Evolutionary conservation across 164 flowering plant genomes (phyloP).

Genomic region (Saururus chinensis): DNA sequence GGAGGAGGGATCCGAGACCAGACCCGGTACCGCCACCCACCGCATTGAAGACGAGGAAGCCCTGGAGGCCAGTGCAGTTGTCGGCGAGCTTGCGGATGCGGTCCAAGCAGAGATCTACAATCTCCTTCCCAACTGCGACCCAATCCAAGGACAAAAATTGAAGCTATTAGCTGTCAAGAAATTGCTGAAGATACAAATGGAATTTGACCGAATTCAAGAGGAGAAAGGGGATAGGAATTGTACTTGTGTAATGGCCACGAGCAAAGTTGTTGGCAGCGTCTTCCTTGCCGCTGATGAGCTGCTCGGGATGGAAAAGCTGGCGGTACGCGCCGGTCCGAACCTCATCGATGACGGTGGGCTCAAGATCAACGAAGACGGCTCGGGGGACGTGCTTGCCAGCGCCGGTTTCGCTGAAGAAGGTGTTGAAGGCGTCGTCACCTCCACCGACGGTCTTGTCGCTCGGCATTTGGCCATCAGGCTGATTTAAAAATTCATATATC

Average conservation of each 20-base stretch:
- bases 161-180: no score
- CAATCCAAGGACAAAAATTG: no score
- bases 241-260: conserved; percentile 62
- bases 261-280: conserved; percentile 64
- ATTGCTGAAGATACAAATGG: no score
- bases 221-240: background rate
- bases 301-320: conserved; percentile 52
- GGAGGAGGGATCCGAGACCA: conserved; percentile 44
- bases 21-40: conserved; percentile 58
- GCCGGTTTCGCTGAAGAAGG: conserved; percentile 62
- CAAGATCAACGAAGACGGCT: conserved; percentile 51
- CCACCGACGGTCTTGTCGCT: conserved; percentile 64
- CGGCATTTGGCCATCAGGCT: conserved; percentile 86
- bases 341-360: conserved; percentile 61
- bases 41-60: conserved; percentile 47
- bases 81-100: conserved; percentile 47
- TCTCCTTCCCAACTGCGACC: conserved; percentile 42
- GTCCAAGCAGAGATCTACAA: conserved; percentile 53
- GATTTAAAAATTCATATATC: background rate
- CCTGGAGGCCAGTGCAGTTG: conserved; percentile 56
- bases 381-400: conserved; percentile 57
- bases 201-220: no score
- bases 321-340: conserved; percentile 52
- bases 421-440: conserved; percentile 80
- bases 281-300: conserved; percentile 63